These are phyloP conservation scores for Gnomoniopsis smithogilvyi DNA, from an alignment of 2,329 filamentous ascomycete species.

Conservation along the genomic window DNA sequence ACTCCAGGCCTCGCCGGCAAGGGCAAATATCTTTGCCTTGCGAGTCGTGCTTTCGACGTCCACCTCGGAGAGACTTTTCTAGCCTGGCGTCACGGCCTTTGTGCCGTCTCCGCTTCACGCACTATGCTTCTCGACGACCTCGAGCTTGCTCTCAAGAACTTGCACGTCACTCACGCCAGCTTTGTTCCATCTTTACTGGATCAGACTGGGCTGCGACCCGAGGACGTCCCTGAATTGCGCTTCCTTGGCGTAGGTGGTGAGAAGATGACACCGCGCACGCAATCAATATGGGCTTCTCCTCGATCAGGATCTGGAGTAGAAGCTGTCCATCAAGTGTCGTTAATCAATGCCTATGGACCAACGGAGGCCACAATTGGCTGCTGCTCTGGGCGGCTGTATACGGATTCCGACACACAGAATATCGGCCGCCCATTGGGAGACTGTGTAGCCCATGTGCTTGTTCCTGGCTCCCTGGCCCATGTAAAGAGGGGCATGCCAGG, in stretches of 20 bases:
- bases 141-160: slow-evolving; percentile 3
- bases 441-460: not conserved
- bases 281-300: no score
- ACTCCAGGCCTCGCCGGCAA: slow-evolving; percentile 19
- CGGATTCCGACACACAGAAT: slow-evolving; percentile 28
- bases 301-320: slow-evolving; percentile 21
- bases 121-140: slow-evolving; percentile 7
- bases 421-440: slow-evolving; percentile 11
- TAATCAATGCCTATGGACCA: slow-evolving; percentile 13
- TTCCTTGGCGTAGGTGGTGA: slow-evolving; percentile 24
- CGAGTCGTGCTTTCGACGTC: slow-evolving; percentile 9
- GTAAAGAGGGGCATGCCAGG: slow-evolving; percentile 9
- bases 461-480: not conserved
- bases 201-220: slow-evolving; percentile 5
- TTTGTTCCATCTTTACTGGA: slow-evolving; percentile 9
- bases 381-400: slow-evolving; percentile 26
- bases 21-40: slow-evolving; percentile 21
- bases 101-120: slow-evolving; percentile 16
- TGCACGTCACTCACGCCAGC: slow-evolving; percentile 5
- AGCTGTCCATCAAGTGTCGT: slow-evolving; percentile 19
- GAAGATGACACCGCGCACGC: slow-evolving; percentile 18
- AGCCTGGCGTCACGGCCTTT: slow-evolving; percentile 20
- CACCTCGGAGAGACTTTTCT: slow-evolving; percentile 25
- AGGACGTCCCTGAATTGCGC: not conserved
- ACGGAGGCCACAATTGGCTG: slow-evolving; percentile 20